A percentile compares a stretch with the other conserved stretches of the same genome.
Evolutionary conservation across 495 filamentous ascomycete species (phyloP).

Genomic region (Penicillium fimorum): DNA sequence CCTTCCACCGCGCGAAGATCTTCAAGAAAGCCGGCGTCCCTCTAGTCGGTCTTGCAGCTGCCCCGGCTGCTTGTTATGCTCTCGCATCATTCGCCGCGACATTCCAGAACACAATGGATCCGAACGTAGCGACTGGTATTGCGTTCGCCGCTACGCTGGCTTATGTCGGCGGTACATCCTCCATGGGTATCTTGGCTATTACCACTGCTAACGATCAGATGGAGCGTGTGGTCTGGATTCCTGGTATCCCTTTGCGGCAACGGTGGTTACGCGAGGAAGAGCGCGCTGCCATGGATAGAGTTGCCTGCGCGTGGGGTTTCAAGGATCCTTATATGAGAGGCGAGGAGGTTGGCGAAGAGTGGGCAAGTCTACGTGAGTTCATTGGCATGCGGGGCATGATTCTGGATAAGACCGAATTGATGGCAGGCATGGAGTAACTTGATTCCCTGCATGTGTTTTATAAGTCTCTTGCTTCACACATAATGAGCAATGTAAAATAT

Average conservation of each 20-base stretch:
- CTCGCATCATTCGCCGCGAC: slow-evolving; percentile 53
- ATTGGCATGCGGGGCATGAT: slow-evolving; percentile 80
- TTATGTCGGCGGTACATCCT: slow-evolving; percentile 75
- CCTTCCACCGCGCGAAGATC: slow-evolving; percentile 67
- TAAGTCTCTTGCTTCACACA: not conserved
- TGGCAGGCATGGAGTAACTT: slow-evolving; percentile 81
- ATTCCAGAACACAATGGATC: slow-evolving; percentile 72
- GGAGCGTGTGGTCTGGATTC: slow-evolving; percentile 84
- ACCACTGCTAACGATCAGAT: slow-evolving; percentile 91
- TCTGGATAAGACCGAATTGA: slow-evolving; percentile 78
- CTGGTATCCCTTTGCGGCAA: slow-evolving; percentile 72
- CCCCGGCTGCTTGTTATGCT: slow-evolving; percentile 69
- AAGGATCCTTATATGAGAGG: slow-evolving; percentile 73
- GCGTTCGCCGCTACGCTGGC: slow-evolving; percentile 76
- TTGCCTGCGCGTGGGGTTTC: slow-evolving; percentile 89
- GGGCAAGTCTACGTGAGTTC: slow-evolving; percentile 80
- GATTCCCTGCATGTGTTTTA: slow-evolving; percentile 1
- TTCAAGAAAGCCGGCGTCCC: slow-evolving; percentile 52
- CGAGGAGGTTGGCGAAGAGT: slow-evolving; percentile 88
- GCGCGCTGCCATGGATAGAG: slow-evolving; percentile 79
- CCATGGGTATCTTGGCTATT: slow-evolving; percentile 77
- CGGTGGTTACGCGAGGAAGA: slow-evolving; percentile 95
- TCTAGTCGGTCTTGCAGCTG: slow-evolving; percentile 50
- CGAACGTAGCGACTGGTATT: slow-evolving; percentile 66
- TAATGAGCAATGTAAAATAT: slow-evolving; percentile 4